A percentile compares a stretch with the other conserved stretches of the same genome.
Evolutionary conservation across 2,329 filamentous ascomycete species (phyloP).

Genomic region (Cadophora sp.): DNA sequence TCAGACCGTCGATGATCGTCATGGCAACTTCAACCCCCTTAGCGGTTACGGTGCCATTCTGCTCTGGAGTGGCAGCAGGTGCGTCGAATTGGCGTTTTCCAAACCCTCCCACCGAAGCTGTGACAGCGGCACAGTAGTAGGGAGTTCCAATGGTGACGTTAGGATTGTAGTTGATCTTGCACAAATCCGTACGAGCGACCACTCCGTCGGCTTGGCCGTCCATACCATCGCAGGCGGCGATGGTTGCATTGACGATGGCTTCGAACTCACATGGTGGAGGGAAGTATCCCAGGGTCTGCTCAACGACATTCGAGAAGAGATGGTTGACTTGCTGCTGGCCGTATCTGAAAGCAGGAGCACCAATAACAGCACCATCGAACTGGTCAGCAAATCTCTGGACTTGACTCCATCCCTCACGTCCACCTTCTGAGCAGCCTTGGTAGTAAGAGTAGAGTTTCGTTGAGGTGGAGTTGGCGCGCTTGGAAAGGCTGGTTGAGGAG

Average conservation of each 20-base stretch:
- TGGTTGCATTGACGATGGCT: constrained; percentile 61
- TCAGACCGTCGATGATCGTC: too few species aligned
- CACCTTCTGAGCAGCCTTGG: constrained; percentile 54
- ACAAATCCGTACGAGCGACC: constrained; percentile 56
- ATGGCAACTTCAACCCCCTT: not conserved
- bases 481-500: too few species aligned
- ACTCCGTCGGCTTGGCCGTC: constrained; percentile 61
- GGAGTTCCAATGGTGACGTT: constrained; percentile 53
- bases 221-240: constrained; percentile 60
- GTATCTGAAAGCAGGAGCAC: constrained; percentile 55
- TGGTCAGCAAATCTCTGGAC: constrained; percentile 50
- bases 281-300: constrained; percentile 51
- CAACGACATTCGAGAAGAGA: constrained; percentile 48
- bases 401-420: constrained; percentile 57
- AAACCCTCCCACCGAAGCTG: constrained; percentile 18
- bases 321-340: constrained; percentile 55
- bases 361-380: constrained; percentile 54
- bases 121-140: constrained; percentile 51
- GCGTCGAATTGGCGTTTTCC: constrained; percentile 16
- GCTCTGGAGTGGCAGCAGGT: constrained; percentile 15
- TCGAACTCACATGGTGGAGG: constrained; percentile 54
- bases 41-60: constrained; percentile 32
- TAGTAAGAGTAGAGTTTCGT: constrained; percentile 26
- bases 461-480: too few species aligned
- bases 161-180: constrained; percentile 54